Evolutionary conservation across 1,139 yeast genomes (phyloP).

Genomic region (Yamadazyma friedrichii): DNA sequence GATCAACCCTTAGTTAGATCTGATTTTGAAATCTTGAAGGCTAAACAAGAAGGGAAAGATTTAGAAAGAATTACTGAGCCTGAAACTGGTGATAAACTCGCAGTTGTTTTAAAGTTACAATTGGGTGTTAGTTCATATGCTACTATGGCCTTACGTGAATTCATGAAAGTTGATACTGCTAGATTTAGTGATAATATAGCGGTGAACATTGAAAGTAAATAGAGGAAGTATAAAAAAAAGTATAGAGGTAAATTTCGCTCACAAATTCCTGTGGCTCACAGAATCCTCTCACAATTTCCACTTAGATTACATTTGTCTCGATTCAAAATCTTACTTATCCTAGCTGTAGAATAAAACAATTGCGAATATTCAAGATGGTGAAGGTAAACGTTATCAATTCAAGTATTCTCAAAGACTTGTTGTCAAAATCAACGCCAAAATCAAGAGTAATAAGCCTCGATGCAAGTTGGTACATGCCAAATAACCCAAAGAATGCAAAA

Average conservation of each 20-base stretch:
- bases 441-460: constrained; percentile 67
- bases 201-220: constrained; percentile 9
- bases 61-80: constrained; percentile 27
- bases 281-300: background rate
- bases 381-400: constrained; percentile 13
- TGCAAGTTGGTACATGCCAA: constrained; percentile 92
- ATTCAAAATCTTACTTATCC: background rate
- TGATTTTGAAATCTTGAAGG: constrained; percentile 66
- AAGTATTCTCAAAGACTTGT: constrained; percentile 8
- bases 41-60: constrained; percentile 33
- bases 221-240: background rate
- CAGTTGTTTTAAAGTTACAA: constrained; percentile 74
- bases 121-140: constrained; percentile 91
- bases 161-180: constrained; percentile 80
- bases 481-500: constrained; percentile 56
- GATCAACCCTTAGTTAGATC: constrained; percentile 75
- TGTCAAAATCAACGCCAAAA: constrained; percentile 12
- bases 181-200: constrained; percentile 36
- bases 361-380: constrained; percentile 1
- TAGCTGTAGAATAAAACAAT: background rate
- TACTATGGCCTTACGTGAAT: constrained; percentile 94
- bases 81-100: constrained; percentile 43
- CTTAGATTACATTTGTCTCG: background rate
- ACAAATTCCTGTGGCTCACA: no score
- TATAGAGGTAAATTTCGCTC: no score